Base-by-base conservation (phyloP, 1,284 basidiomycete genomes). In the Sphaerobolus stellatus region DNA sequence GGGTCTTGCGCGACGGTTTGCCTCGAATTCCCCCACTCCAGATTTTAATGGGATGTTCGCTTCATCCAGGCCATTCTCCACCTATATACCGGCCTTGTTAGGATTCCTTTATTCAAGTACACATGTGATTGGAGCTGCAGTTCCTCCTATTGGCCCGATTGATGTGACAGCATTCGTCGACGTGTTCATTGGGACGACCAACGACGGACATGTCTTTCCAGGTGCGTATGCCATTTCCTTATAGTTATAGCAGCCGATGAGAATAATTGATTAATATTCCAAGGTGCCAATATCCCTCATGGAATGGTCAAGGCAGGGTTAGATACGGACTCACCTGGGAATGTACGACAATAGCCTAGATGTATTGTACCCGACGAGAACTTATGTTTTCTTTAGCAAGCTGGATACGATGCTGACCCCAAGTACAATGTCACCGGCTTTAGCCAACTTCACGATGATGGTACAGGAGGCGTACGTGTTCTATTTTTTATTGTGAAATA, bases 241-340 rank as follows among this genome's bases (percentile, higher is more conserved):
- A 5, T 43, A 13, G 25, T 43, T 18, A 20, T 3, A 38, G 22
- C 5, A 27, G 11, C 22, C 22, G 20, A 18, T 43, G 41, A 24
- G 28, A 24, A 14, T 6, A n/a, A 4, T 43, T 6, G 6, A 43
- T 3, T 9, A 20, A 7, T 7, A 7, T 41, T 43, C 4, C 20
- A 8, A 43, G 41, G 83, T 40, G 82, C 81, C 2, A 83, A 80
- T 0, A 64, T 83, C n/a, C 83, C 83, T 3, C 82, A 84, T 68
- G 83, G 83, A 24, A 82, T 84, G 82, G 75, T 80, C 18, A 84
- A 85, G 67, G 76, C 72, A 2, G 83, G 82, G 4, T 80, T 84
- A 78, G 83, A 86, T 62, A 84, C 83, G 0, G 80, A 57, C 65
- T 25, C 58, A n/a, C 14, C 41, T 25, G 41, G 41, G 28, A 33